phyloP scores from a whole-genome alignment of 179 eudicot species.

The Drosera spatulata region DNA sequence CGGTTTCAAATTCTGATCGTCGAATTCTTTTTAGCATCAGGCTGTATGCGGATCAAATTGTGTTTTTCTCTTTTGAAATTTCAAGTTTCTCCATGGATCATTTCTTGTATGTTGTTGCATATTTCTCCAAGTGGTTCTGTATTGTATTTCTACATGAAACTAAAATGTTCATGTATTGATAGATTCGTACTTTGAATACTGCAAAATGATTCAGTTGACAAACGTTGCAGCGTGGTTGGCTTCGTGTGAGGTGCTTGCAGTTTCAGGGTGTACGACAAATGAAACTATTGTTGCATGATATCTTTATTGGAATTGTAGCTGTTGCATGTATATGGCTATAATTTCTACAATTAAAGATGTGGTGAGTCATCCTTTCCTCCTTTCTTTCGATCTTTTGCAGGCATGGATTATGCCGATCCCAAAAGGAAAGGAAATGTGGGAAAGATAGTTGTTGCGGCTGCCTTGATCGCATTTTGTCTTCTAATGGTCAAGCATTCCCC shows the following conservation, averaged over 20 bases:
- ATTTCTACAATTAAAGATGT: too few relatives aligned
- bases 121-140: background rate
- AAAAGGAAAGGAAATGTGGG: constrained; percentile 57
- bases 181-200: too few relatives aligned
- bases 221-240: too few relatives aligned
- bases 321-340: background rate
- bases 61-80: background rate
- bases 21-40: background rate
- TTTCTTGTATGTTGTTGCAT: background rate
- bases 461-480: constrained; percentile 61
- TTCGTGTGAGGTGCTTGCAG: background rate
- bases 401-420: constrained; percentile 72
- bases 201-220: too few relatives aligned
- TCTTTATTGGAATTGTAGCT: background rate
- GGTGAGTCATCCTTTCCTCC: background rate
- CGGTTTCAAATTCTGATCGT: background rate
- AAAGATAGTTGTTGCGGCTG: constrained; percentile 57
- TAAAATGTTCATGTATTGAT: too few relatives aligned
- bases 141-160: background rate
- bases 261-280: background rate
- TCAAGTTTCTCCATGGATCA: background rate
- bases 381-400: constrained; percentile 19
- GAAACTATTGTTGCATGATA: background rate
- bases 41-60: too few relatives aligned
- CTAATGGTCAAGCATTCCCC: constrained; percentile 62